phyloP scores from a whole-genome alignment of 148 eudicot species.

The Fagopyrum homotropicum region DNA sequence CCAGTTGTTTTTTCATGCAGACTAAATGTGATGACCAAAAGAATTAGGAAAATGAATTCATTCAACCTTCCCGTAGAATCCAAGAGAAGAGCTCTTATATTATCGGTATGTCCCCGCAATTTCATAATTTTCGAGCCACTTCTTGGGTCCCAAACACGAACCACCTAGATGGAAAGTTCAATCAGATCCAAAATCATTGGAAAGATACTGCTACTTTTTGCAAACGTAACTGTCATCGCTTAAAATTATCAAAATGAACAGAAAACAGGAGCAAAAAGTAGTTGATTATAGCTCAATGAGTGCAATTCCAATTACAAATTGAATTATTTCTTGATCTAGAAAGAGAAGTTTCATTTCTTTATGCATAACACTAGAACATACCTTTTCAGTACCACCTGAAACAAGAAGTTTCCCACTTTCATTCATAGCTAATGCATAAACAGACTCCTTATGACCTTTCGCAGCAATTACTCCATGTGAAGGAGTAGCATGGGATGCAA shows the following conservation, averaged over 20 bases:
- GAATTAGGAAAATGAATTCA: not conserved
- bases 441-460: slow-evolving; percentile 98
- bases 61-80: slow-evolving; percentile 91
- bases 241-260: slow-evolving; percentile 4
- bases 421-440: slow-evolving; percentile 92
- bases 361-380: slow-evolving; percentile 18
- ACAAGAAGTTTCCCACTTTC: slow-evolving; percentile 88
- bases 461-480: slow-evolving; percentile 78
- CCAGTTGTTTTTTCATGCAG: not conserved
- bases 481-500: slow-evolving; percentile 55
- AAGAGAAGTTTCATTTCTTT: not conserved
- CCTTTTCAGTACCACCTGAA: slow-evolving; percentile 99
- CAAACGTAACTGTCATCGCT: not conserved
- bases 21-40: not conserved
- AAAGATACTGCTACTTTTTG: not conserved
- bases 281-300: not conserved
- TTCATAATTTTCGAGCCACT: slow-evolving; percentile 93
- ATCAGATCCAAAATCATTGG: not conserved
- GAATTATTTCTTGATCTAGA: not conserved
- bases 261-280: slow-evolving; percentile 1
- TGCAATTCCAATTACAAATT: not conserved
- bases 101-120: slow-evolving; percentile 95
- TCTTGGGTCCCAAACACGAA: slow-evolving; percentile 98
- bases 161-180: slow-evolving; percentile 44
- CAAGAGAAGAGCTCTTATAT: slow-evolving; percentile 79